Base-by-base conservation (phyloP, 1,284 basidiomycete genomes). In the Tilletia indica region DNA sequence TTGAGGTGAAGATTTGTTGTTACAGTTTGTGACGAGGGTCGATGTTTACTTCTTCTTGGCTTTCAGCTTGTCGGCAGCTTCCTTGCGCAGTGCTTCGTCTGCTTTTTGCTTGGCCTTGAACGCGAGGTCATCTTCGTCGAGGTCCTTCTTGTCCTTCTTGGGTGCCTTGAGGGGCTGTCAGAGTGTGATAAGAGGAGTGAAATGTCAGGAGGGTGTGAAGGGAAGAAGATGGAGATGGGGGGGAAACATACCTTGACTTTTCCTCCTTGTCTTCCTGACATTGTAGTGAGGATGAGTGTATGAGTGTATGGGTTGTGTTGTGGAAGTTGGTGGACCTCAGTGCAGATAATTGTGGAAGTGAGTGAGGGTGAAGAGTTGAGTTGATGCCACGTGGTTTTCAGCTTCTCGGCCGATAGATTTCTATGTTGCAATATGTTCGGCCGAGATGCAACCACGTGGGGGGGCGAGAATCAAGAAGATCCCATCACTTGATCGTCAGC, bases 41-140 rank as follows among this genome's bases (percentile, higher is more conserved):
- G 42, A 45, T 8, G 14, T 45, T 45, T 49, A 69, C 67, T 72
- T 72, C 68, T 72, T 72, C 38, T 68, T 68, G 25, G 48, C 70
- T 45, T 39, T 14, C 21, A 72, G 64, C 64, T 72, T 72, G 56
- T 68, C 71, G 14, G 68, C 68, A 5, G 68, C 71, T 25, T 69
- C 71, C 64, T 72, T 72, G 34, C 71, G 67, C 12, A 31, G 51
- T 1, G 71, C 71, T 51, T 72, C 71, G 39, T 72, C 71, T 21
- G 49, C 58, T 49, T 67, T 69, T 61, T 72, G 71, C 71, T 72
- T 72, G n/a, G 39, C 48, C 58, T 72, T 72, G 67, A 72, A 72
- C 11, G 71, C 71, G 8, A 70, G n/a, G 51, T 72, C 71, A 19
- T 72, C 56, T 9, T 68, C 66, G 49, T 69, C 71, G 36, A 69